phyloP scores from a whole-genome alignment of 176 grass and related monocot species.

The Oryza brachyantha region DNA sequence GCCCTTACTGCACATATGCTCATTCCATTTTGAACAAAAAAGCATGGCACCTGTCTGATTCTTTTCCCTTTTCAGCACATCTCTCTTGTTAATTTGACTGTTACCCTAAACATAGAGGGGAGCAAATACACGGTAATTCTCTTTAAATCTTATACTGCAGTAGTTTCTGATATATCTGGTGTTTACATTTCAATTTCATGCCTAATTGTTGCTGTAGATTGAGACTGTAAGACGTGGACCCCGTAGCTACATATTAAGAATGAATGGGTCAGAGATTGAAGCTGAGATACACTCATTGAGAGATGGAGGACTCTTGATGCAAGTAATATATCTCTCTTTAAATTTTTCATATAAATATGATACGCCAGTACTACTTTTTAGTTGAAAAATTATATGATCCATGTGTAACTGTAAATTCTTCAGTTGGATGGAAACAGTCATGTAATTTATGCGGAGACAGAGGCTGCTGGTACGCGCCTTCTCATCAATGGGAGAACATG shows the following conservation, averaged over 20 bases:
- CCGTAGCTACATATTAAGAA: conserved; percentile 88
- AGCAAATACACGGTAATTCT: conserved; percentile 92
- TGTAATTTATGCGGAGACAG: conserved; percentile 95
- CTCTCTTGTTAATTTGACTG: conserved; percentile 94
- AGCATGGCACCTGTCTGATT: conserved; percentile 28
- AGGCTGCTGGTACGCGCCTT: conserved; percentile 97
- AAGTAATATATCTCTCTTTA: conserved; percentile 49
- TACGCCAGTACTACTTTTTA: conserved; percentile 7
- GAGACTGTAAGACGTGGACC: conserved; percentile 84
- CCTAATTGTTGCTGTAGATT: conserved; percentile 50
- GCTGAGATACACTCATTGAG: conserved; percentile 90
- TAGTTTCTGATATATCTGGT: conserved; percentile 5
- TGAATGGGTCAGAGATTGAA: conserved; percentile 86
- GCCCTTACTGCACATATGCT: conserved; percentile 17
- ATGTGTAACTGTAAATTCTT: conserved; percentile 32
- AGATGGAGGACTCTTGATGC: conserved; percentile 98
- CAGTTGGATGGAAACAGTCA: conserved; percentile 99
- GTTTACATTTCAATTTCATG: conserved; percentile 23
- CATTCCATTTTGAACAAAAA: conserved; percentile 18
- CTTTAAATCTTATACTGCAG: conserved; percentile 23
- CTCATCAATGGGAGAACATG: conserved; percentile 99
- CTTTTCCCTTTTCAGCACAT: conserved; percentile 72
- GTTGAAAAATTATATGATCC: neutral
- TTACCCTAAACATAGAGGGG: conserved; percentile 94
- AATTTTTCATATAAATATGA: neutral